Base-by-base conservation (phyloP, 257 asterid species). In the Rehmannia glutinosa region DNA sequence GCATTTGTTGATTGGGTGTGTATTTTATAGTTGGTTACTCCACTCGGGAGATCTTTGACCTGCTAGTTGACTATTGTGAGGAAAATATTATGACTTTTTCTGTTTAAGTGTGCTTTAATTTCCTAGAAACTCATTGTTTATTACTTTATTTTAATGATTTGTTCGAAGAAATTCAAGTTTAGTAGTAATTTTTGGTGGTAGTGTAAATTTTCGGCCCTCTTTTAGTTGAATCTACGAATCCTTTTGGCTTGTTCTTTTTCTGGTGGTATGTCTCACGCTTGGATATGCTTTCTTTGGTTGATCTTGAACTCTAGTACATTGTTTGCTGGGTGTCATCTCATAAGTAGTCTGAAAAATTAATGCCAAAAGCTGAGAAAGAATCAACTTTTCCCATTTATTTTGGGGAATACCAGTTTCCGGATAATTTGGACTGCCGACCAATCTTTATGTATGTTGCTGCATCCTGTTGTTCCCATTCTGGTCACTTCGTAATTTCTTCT, bases 231-330 rank as follows among this genome's bases (percentile, higher is more conserved):
- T 28, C 9, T 49, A 39, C 33, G 58, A 43, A 43, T 60, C 35
- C 23, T 35, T 54, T 50, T 20, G 63, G 9, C 9, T n/a, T 49
- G 3, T 15, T 15, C 7, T 39, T 33, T 15, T 28, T 67, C 64
- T 16, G 39, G 25, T 19, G 5, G 12, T 23, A 9, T 52, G 30
- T 73, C 19, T 57, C 39, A 35, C 36, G 69, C 27, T 64, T n/a
- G n/a, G n/a, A n/a, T n/a, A n/a, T n/a, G n/a, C 43, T 59, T 52
- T 13, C 41, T 30, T 28, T 27, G 25, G 57, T 33, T 66, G 71
- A 72, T 79, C 76, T 75, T 71, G 39, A 65, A 16, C 64, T 51
- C 17, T 16, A 35, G 15, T 50, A 46, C 41, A 36, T 49, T 68
- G 17, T 41, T 57, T 51, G 27, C 58, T 68, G 36, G 71, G 17